A percentile compares a stretch with the other conserved stretches of the same genome.
Conservation (phyloP, 345 rosid genomes). For the Moricandia arvensis region DNA sequence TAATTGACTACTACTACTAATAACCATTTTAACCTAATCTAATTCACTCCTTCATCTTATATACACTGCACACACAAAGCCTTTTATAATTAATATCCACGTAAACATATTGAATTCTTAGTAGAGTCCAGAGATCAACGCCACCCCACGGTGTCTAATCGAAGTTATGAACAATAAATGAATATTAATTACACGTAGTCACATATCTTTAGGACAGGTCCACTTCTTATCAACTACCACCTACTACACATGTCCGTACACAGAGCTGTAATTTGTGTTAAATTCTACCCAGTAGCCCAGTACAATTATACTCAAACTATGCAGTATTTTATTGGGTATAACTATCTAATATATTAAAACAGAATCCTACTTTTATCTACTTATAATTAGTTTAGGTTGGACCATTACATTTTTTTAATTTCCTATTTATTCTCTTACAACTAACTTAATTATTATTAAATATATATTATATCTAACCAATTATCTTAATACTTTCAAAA, state of each 20-base stretch:
- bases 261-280: constrained; percentile 11
- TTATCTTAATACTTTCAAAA: no score
- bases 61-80: no score
- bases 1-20: background rate
- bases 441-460: no score
- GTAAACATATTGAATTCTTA: background rate
- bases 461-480: no score
- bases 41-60: background rate
- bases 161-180: background rate
- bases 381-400: no score
- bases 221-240: constrained; percentile 11
- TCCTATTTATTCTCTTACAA: no score
- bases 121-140: background rate
- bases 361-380: no score
- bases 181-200: background rate
- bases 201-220: constrained; percentile 17
- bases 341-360: no score
- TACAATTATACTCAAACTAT: background rate
- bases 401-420: no score
- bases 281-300: background rate
- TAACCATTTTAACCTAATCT: constrained; percentile 21
- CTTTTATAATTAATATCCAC: background rate
- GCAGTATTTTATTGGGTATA: background rate
- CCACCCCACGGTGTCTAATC: background rate
- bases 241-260: constrained; percentile 18